A percentile compares a stretch with the other conserved stretches of the same genome.
Evolutionary conservation across 139 green algal genomes (phyloP).

Genomic region (Chlamydomonas sp.): DNA sequence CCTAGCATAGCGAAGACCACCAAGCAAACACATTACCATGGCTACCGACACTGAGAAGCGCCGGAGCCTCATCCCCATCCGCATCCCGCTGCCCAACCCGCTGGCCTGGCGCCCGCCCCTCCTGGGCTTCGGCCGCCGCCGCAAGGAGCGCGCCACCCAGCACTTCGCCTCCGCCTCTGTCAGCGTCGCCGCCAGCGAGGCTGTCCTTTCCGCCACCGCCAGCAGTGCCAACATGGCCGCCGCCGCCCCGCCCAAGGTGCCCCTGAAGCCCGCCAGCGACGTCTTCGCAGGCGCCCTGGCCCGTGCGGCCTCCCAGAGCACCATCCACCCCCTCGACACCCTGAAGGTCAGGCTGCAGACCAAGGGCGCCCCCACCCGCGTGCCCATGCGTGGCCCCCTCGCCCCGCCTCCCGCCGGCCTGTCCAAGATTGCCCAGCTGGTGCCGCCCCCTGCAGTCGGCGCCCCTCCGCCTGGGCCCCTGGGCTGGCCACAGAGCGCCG

Average conservation of each 20-base stretch:
- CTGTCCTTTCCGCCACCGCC: background rate
- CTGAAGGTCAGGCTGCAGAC: slow-evolving; percentile 90
- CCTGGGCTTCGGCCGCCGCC: slow-evolving; percentile 10
- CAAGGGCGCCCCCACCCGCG: background rate
- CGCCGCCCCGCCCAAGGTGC: slow-evolving; percentile 20
- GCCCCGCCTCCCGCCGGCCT: slow-evolving; percentile 39
- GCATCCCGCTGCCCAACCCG: slow-evolving; percentile 22
- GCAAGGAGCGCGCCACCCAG: slow-evolving; percentile 7
- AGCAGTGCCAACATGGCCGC: slow-evolving; percentile 29
- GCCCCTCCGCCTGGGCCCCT: background rate
- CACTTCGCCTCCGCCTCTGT: slow-evolving; percentile 14
- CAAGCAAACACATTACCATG: background rate
- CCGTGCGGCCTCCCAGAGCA: slow-evolving; percentile 84
- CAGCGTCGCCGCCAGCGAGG: slow-evolving; percentile 25
- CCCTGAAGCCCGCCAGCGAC: slow-evolving; percentile 75
- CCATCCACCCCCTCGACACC: slow-evolving; percentile 94
- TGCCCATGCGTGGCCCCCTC: background rate
- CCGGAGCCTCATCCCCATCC: slow-evolving; percentile 35
- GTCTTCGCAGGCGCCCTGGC: slow-evolving; percentile 88
- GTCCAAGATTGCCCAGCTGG: slow-evolving; percentile 73
- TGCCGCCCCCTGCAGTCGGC: slow-evolving; percentile 56
- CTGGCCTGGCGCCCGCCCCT: background rate
- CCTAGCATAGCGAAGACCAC: background rate
- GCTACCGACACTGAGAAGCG: slow-evolving; percentile 26
- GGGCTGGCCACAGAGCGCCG: slow-evolving; percentile 8